Conservation (phyloP, 2,329 filamentous ascomycete species). For the Pestalotiopsis sp. region DNA sequence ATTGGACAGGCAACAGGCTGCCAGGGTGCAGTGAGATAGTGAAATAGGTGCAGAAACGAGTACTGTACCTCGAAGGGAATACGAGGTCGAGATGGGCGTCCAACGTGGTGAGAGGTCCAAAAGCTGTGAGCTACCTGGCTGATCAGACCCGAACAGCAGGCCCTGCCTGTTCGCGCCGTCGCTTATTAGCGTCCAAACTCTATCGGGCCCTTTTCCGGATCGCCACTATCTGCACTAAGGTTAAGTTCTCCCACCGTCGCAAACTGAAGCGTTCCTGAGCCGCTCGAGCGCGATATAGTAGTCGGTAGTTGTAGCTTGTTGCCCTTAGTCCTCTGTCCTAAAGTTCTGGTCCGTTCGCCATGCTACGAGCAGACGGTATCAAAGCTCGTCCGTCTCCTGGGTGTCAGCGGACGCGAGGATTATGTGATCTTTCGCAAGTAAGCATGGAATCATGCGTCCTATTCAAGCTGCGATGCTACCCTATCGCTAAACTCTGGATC, state of each 20-base stretch:
- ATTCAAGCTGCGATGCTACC: neutral
- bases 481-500: neutral
- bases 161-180: neutral
- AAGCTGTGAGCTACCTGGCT: neutral
- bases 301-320: neutral
- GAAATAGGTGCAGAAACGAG: neutral
- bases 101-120: slow-evolving; percentile 34
- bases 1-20: neutral
- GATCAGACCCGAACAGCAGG: neutral
- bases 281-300: neutral
- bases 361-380: neutral
- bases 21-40: neutral
- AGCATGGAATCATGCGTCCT: neutral
- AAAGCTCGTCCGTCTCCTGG: neutral
- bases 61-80: neutral
- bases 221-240: neutral
- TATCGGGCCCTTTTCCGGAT: slow-evolving; percentile 4
- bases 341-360: neutral
- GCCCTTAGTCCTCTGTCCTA: neutral
- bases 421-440: neutral
- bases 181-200: neutral
- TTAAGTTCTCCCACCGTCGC: neutral
- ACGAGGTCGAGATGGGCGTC: neutral
- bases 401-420: neutral
- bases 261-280: slow-evolving; percentile 2